A percentile compares a stretch with the other conserved stretches of the same genome.
phyloP scores from a whole-genome alignment of 75 land plant species.

The Azolla pinnata region DNA sequence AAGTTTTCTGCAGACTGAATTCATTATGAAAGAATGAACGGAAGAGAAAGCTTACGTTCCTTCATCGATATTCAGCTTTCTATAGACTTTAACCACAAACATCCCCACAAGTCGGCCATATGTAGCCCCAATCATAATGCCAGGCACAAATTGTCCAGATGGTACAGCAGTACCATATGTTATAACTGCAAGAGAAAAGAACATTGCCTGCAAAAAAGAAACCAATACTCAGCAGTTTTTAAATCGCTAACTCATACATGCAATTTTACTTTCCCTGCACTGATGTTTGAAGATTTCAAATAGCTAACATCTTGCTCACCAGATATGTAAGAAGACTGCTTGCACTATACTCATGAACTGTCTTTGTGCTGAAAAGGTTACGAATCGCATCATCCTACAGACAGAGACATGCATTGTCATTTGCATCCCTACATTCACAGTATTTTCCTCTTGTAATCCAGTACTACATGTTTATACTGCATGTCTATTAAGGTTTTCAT shows the following conservation, averaged over 20 bases:
- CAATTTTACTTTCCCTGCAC: too few relatives aligned
- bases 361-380: conserved; percentile 94
- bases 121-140: conserved; percentile 99
- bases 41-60: conserved; percentile 68
- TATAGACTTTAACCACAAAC: conserved; percentile 81
- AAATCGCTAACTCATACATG: not conserved
- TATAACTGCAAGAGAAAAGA: conserved; percentile 77
- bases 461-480: too few relatives aligned
- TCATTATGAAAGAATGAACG: not conserved
- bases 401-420: too few relatives aligned
- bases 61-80: conserved; percentile 83
- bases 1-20: too few relatives aligned
- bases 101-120: conserved; percentile 99
- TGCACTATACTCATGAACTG: conserved; percentile 89
- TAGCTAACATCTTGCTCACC: too few relatives aligned
- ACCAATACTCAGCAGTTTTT: too few relatives aligned
- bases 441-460: too few relatives aligned
- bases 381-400: conserved; percentile 98
- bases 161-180: conserved; percentile 99
- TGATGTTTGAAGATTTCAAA: too few relatives aligned
- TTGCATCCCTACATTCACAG: too few relatives aligned
- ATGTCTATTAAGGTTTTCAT: too few relatives aligned
- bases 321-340: conserved; percentile 77
- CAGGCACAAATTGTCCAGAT: conserved; percentile 98
- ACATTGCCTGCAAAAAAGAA: conserved; percentile 75